Evolutionary conservation across 208 protist genomes (phyloP).

Genomic region (Acanthamoeba royreba): DNA sequence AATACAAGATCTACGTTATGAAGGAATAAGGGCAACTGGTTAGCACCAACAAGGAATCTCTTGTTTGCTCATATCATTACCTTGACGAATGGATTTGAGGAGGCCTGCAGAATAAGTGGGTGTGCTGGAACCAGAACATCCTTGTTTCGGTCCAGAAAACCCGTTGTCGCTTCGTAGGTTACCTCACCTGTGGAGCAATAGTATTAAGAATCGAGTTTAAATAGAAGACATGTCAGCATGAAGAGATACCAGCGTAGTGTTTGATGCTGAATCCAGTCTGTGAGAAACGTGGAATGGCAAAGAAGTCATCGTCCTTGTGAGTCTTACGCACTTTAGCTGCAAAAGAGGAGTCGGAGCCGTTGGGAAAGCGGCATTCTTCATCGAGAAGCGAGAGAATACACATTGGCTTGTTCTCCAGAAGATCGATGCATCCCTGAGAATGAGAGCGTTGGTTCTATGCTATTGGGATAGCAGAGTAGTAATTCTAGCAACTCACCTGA

Average conservation of each 20-base stretch:
- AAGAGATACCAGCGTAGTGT: slow-evolving; percentile 93
- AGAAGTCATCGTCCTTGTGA: not conserved
- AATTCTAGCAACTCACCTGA: too few relatives aligned
- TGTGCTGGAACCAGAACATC: slow-evolving; percentile 57
- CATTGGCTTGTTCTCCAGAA: not conserved
- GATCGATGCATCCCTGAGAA: slow-evolving; percentile 52
- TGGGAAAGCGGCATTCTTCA: slow-evolving; percentile 82
- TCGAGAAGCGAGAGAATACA: slow-evolving; percentile 84
- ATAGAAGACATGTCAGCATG: not conserved
- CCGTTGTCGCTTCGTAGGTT: slow-evolving; percentile 24
- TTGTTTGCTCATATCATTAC: not conserved
- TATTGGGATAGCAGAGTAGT: too few relatives aligned
- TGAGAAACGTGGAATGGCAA: slow-evolving; percentile 32
- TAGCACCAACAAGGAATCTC: not conserved
- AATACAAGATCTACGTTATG: not conserved
- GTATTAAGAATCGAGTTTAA: not conserved
- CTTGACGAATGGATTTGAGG: slow-evolving; percentile 3
- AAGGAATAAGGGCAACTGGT: not conserved
- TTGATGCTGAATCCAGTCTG: slow-evolving; percentile 84
- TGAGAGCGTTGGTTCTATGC: too few relatives aligned
- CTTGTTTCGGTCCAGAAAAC: slow-evolving; percentile 81
- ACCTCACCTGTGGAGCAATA: not conserved
- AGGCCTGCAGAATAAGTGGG: not conserved
- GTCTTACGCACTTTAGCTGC: slow-evolving; percentile 45
- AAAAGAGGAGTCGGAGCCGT: slow-evolving; percentile 51